phyloP scores from a whole-genome alignment of 805 yeast species.

The Saturnispora diversa region DNA sequence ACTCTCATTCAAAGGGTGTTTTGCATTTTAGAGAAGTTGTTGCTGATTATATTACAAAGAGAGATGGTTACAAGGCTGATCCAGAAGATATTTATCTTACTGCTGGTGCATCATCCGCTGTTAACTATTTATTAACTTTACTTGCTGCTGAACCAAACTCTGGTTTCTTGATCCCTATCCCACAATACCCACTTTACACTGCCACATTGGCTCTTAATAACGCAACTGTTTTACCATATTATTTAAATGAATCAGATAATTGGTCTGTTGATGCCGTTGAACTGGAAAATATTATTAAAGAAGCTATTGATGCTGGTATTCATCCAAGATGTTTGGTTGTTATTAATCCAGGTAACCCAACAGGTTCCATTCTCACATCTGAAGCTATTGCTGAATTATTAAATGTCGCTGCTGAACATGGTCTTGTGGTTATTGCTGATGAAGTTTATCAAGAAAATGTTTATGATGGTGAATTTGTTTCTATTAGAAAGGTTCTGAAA shows the following conservation, averaged over 20 bases:
- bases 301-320: slow-evolving; percentile 44
- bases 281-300: slow-evolving; percentile 46
- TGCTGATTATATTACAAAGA: slow-evolving; percentile 65
- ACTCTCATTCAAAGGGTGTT: slow-evolving; percentile 90
- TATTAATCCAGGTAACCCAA: slow-evolving; percentile 98
- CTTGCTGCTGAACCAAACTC: slow-evolving; percentile 59
- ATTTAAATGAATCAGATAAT: slow-evolving; percentile 64
- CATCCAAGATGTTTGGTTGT: slow-evolving; percentile 76
- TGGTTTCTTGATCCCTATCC: slow-evolving; percentile 90
- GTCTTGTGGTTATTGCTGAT: slow-evolving; percentile 86
- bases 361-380: slow-evolving; percentile 72
- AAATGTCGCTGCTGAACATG: slow-evolving; percentile 73
- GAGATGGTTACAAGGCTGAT: slow-evolving; percentile 69
- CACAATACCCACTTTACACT: slow-evolving; percentile 95
- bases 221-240: slow-evolving; percentile 80
- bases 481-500: slow-evolving; percentile 73
- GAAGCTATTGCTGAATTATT: slow-evolving; percentile 65
- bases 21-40: slow-evolving; percentile 62
- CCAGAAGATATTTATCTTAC: slow-evolving; percentile 77
- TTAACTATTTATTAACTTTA: slow-evolving; percentile 65
- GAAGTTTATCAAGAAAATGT: slow-evolving; percentile 96
- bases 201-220: slow-evolving; percentile 85
- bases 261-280: slow-evolving; percentile 79
- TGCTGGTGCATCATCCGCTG: slow-evolving; percentile 93
- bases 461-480: slow-evolving; percentile 71